Base-by-base conservation (phyloP, 805 yeast genomes). In the Schwanniomyces yamadae region DNA sequence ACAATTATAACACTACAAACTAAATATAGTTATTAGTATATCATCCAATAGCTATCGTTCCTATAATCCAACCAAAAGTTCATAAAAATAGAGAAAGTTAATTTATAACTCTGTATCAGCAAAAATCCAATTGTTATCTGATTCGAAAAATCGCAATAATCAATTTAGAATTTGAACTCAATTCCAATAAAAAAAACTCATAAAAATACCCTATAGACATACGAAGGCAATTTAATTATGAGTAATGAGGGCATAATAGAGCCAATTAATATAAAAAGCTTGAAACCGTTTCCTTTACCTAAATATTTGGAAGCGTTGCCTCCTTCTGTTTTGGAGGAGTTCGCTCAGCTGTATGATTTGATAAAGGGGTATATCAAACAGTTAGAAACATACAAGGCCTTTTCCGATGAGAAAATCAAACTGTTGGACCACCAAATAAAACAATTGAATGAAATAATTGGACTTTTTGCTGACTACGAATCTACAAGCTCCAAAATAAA, bases 271-370 rank as follows among this genome's bases (percentile, higher is more conserved):
- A 9, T 42, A 2, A 39, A 32, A 13, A 17, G 21, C 19, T 26
- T 45, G 15, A 34, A 36, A 26, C 44, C 49, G 23, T 31, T 43
- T 23, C 63, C 65, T 5, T 42, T 63, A 6, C 69, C 66, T 5
- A 48, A 48, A 29, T 42, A 49, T 8, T 34, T 67, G 13, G 53
- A 48, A n/a, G 39, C 52, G 6, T 51, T 67, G 12, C 72, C 73
- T 5, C 33, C 34, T 4, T 36, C 46, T 6, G 41, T 52, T 15
- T 34, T 63, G 10, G 41, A 52, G 16, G 53, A 57, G 31, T 57
- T 68, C 31, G 41, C 49, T 19, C 30, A 49, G 11, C 58, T 54
- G 50, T 53, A 61, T 26, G 54, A 48, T 12, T 47, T 61, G 25
- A 49, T 66, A 13, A 44, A 40, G 17, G 71, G 71, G 1, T 61